Conservation (phyloP, 306 rosid genomes). For the Citrullus mucosospermus region DNA sequence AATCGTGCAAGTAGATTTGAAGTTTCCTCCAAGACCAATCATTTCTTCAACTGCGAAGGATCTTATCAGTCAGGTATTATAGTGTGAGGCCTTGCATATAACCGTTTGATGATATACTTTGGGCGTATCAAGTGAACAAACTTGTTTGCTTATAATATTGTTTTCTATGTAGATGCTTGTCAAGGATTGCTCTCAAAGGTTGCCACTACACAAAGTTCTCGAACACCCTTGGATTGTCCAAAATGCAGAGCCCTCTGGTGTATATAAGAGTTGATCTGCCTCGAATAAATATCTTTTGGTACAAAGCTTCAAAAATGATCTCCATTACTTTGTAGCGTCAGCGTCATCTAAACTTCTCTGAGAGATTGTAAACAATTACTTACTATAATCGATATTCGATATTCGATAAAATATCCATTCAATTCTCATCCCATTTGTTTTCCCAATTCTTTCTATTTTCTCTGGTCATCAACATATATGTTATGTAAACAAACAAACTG, state of each 20-base stretch:
- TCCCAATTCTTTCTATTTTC: neutral
- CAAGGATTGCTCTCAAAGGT: constrained; percentile 71
- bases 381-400: neutral
- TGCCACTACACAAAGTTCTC: constrained; percentile 80
- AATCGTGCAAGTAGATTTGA: constrained; percentile 90
- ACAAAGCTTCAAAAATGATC: neutral
- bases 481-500: neutral
- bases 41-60: constrained; percentile 92
- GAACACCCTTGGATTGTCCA: constrained; percentile 98
- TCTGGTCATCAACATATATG: neutral
- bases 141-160: neutral
- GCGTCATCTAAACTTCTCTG: neutral
- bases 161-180: constrained; percentile 64
- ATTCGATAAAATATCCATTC: neutral
- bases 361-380: neutral
- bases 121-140: neutral
- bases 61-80: constrained; percentile 70
- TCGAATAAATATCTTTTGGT: neutral
- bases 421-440: neutral
- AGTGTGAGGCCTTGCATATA: neutral
- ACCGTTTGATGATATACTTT: neutral
- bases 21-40: constrained; percentile 83
- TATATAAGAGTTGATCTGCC: constrained; percentile 39
- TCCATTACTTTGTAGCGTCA: neutral
- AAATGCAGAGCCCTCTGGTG: constrained; percentile 90